These are phyloP conservation scores for Stachybotrys chlorohalonatus DNA, from an alignment of 2,329 filamentous ascomycete species.

Conservation along the genomic window DNA sequence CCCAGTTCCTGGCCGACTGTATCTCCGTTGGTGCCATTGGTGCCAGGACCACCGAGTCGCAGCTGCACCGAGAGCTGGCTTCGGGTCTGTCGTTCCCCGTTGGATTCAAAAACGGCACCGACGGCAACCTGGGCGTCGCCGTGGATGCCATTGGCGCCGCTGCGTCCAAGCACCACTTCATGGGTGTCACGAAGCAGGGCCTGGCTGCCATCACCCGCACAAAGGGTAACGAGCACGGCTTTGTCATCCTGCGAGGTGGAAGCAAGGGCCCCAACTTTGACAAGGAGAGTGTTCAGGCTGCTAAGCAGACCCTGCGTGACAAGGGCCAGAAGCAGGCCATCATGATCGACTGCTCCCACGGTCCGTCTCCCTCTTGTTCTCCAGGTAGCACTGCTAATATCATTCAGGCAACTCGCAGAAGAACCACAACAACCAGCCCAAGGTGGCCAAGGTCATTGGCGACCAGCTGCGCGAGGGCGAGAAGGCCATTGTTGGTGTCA, in stretches of 20 bases:
- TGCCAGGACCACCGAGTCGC: conserved; percentile 90
- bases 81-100: conserved; percentile 95
- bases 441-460: conserved; percentile 72
- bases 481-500: conserved; percentile 84
- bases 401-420: conserved; percentile 83
- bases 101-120: conserved; percentile 98
- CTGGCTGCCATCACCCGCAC: conserved; percentile 92
- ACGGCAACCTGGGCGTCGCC: conserved; percentile 81
- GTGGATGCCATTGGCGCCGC: conserved; percentile 93
- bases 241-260: conserved; percentile 89
- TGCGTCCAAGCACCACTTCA: conserved; percentile 85
- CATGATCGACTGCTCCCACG: conserved; percentile 98
- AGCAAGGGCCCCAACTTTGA: conserved; percentile 92
- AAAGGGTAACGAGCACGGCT: conserved; percentile 90
- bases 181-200: conserved; percentile 97
- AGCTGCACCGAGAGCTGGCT: conserved; percentile 91
- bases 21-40: conserved; percentile 95
- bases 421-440: conserved; percentile 94
- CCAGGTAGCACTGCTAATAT: conserved; percentile 1
- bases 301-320: conserved; percentile 68
- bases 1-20: conserved; percentile 93
- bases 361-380: conserved; percentile 29
- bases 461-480: conserved; percentile 86
- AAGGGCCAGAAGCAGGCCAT: conserved; percentile 82
- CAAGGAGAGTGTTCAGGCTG: conserved; percentile 68